These are phyloP conservation scores for Leptographium radiaticola DNA, from an alignment of 2,329 filamentous ascomycete species.

Conservation along the genomic window DNA sequence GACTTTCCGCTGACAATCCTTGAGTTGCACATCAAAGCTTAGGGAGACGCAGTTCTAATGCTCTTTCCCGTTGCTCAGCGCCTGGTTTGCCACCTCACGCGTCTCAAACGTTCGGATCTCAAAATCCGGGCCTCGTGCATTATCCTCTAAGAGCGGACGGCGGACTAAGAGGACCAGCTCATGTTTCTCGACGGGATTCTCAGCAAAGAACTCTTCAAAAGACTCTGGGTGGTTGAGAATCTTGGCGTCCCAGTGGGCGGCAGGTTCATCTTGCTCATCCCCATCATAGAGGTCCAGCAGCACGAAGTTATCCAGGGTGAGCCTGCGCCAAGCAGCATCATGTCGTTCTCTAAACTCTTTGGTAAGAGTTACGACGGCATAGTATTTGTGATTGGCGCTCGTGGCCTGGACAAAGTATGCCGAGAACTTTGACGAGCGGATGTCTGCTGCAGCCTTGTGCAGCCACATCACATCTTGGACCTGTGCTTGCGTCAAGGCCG, in stretches of 20 bases:
- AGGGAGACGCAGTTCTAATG: background rate
- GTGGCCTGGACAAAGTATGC: background rate
- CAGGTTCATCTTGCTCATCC: background rate
- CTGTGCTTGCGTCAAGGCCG: background rate
- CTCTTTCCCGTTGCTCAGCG: background rate
- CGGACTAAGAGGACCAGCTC: background rate
- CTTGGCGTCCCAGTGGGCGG: background rate
- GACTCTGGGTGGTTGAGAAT: background rate
- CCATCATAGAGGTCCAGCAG: background rate
- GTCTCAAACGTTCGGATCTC: background rate
- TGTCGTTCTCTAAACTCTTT: background rate
- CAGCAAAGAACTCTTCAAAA: background rate
- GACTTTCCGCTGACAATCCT: background rate
- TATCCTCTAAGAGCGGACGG: background rate
- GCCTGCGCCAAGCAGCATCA: background rate
- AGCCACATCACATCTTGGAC: background rate
- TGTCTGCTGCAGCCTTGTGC: background rate
- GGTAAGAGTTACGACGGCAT: background rate
- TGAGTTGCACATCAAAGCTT: background rate
- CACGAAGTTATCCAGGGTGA: background rate
- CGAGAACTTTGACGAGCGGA: background rate
- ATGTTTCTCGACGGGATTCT: background rate
- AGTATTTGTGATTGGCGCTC: background rate
- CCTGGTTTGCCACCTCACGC: background rate
- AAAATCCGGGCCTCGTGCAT: background rate